Conservation (phyloP, 331 rosid genomes). For the Pyrus hybrid region DNA sequence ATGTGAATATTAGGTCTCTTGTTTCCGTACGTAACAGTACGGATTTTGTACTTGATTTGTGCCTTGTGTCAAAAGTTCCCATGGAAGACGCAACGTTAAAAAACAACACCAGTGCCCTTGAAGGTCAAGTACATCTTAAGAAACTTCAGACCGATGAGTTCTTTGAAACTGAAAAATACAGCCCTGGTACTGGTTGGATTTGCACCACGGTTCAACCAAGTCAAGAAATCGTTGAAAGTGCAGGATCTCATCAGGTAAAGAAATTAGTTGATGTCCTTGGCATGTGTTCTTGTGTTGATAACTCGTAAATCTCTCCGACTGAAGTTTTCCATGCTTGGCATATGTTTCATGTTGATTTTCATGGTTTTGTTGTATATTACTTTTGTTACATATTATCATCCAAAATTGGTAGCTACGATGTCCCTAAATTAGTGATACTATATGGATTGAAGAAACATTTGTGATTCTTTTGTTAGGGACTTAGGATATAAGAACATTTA, state of each 20-base stretch:
- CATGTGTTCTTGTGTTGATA: not conserved
- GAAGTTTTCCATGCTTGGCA: not conserved
- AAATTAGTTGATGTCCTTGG: conserved; percentile 2
- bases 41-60: conserved; percentile 58
- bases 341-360: not conserved
- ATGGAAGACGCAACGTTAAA: conserved; percentile 16
- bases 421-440: not conserved
- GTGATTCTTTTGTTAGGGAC: not conserved
- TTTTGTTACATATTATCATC: not conserved
- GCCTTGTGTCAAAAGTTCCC: conserved; percentile 46
- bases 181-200: conserved; percentile 65
- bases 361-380: not conserved
- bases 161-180: conserved; percentile 63
- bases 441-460: not conserved
- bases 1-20: conserved; percentile 78
- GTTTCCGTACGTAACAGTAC: conserved; percentile 79
- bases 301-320: not conserved
- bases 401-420: not conserved
- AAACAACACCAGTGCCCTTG: conserved; percentile 32
- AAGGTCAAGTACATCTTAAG: conserved; percentile 27
- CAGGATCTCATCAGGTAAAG: conserved; percentile 46
- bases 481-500: not conserved
- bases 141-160: conserved; percentile 47
- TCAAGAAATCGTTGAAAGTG: conserved; percentile 36
- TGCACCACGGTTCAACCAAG: conserved; percentile 24